Conservation (phyloP, 345 rosid genomes). For the Eucalyptus sp. region DNA sequence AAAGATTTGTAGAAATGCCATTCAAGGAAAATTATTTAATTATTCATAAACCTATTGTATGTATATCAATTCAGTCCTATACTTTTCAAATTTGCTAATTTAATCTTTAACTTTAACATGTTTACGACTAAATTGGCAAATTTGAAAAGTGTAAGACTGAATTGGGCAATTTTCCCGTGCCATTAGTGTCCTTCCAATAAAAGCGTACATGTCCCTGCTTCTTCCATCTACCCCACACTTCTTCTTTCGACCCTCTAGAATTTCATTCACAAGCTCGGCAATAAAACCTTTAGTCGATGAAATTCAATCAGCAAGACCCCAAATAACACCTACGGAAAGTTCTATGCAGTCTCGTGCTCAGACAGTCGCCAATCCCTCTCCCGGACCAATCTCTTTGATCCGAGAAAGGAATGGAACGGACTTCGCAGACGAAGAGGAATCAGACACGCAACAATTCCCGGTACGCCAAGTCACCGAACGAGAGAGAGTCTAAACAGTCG, state of each 20-base stretch:
- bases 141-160: not conserved
- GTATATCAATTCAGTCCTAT: rapidly evolving
- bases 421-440: not conserved
- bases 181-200: not conserved
- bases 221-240: not conserved
- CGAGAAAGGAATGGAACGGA: too few relatives aligned
- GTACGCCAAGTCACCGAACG: not conserved
- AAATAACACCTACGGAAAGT: not conserved
- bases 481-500: too few relatives aligned
- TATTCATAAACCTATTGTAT: rapidly evolving
- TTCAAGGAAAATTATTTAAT: rapidly evolving
- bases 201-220: not conserved
- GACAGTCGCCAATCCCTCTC: not conserved
- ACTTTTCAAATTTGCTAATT: too few relatives aligned
- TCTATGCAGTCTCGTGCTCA: not conserved
- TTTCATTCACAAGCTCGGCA: not conserved
- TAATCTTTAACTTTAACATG: too few relatives aligned
- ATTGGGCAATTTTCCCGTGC: not conserved
- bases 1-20: not conserved
- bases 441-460: not conserved
- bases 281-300: not conserved
- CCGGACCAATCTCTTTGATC: not conserved
- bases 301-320: not conserved
- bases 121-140: rapidly evolving
- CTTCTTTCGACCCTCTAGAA: not conserved